Base-by-base conservation (phyloP, 345 rosid genomes). In the Lepidium africanum region DNA sequence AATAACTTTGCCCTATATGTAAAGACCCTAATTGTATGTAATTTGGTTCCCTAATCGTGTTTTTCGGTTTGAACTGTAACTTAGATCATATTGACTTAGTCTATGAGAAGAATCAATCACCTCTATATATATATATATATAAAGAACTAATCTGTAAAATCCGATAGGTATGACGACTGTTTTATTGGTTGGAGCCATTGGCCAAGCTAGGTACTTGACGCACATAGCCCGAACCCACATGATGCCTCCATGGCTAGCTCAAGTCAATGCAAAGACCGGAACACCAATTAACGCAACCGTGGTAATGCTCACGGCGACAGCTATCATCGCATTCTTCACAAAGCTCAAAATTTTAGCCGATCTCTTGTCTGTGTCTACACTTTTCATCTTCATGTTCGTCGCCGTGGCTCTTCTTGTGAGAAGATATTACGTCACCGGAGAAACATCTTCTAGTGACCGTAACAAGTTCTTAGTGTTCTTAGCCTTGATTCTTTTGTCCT, bases 171-270 rank as follows among this genome's bases (percentile, higher is more conserved):
- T 92, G 96, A 92, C 96, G 2, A 86, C 96, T 0, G 96, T 84
- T 19, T 51, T 92, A 36, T 88, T 92, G 0, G 98, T 86, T 4
- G 58, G 81, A 7, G 90, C 86, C 1, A 80, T 92, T 0, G 98
- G 96, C 15, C 91, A 87, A 66, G 95, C 96, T 10, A 78, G 98
- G 32, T 92, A 92, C 69, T 72, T 89, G 38, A 89, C 98, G 0
- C 98, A 92, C 74, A 92, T 92, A n/a, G 92, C 92, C 3, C 80
- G 92, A 6, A 78, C 96, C 9, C 98, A 90, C 75, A 86, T 92
- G 96, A 82, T 88, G 84, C 96, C 96, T 0, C 96, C 96, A 4
- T 83, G 94, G 90, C 63, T 92, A 10, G 96, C 98, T 9, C 78
- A 63, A 0, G 91, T 91, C 17, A 74, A 81, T 41, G 77, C 53